phyloP scores from a whole-genome alignment of 257 asterid genomes.

The Pogostemon cablin region DNA sequence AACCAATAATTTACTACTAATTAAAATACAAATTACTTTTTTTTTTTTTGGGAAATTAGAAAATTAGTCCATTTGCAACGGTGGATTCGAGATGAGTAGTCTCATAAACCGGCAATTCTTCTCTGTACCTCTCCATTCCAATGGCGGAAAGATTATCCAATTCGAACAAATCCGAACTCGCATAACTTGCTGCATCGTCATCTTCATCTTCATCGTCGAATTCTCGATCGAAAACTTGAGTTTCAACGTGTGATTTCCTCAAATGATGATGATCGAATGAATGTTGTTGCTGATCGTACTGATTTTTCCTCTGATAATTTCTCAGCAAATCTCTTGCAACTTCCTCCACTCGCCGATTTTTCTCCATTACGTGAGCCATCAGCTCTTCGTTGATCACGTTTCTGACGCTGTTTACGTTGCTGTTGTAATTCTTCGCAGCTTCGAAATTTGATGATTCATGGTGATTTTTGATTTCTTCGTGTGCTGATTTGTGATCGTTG shows the following conservation, averaged over 20 bases:
- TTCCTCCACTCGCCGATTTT: slow-evolving; percentile 66
- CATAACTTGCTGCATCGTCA: slow-evolving; percentile 67
- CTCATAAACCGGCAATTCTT: slow-evolving; percentile 85
- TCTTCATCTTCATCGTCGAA: slow-evolving; percentile 42
- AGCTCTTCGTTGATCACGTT: slow-evolving; percentile 46
- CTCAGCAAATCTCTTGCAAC: slow-evolving; percentile 63
- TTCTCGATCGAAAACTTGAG: slow-evolving; percentile 31
- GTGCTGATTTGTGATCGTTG: slow-evolving; percentile 58
- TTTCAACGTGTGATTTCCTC: slow-evolving; percentile 32
- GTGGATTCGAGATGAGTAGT: slow-evolving; percentile 62
- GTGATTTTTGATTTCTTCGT: slow-evolving; percentile 34
- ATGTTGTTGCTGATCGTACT: neutral
- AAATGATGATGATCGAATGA: slow-evolving; percentile 25
- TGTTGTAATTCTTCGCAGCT: slow-evolving; percentile 18
- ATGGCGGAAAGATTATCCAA: slow-evolving; percentile 75
- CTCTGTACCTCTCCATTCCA: slow-evolving; percentile 74
- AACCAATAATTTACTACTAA: slow-evolving; percentile 54
- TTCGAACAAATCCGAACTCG: slow-evolving; percentile 88
- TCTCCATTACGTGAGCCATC: slow-evolving; percentile 56
- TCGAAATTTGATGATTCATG: slow-evolving; percentile 29
- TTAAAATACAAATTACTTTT: slow-evolving; percentile 33
- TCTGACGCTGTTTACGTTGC: slow-evolving; percentile 25
- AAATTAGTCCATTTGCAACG: slow-evolving; percentile 56
- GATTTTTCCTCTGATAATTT: slow-evolving; percentile 57
- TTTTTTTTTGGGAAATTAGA: slow-evolving; percentile 34